These are phyloP conservation scores for Jaltomata sinuosa DNA, from an alignment of 257 asterid species.

Conservation along the genomic window DNA sequence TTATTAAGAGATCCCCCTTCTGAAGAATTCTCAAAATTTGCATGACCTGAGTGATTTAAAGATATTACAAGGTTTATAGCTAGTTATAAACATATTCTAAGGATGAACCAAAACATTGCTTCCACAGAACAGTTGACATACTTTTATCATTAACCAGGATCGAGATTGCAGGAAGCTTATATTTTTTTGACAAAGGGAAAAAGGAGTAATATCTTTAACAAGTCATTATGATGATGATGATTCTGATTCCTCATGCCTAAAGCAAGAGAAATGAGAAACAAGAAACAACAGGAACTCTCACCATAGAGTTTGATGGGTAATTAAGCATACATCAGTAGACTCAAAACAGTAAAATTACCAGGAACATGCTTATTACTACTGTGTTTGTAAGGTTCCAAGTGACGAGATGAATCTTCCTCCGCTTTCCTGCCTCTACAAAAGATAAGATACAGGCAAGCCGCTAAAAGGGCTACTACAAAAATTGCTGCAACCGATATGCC, in stretches of 20 bases:
- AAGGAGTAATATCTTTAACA: not conserved
- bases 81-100: not conserved
- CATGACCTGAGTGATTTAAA: conserved; percentile 20
- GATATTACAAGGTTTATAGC: not conserved
- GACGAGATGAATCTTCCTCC: conserved; percentile 15
- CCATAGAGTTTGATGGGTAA: not conserved
- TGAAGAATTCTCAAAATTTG: conserved; percentile 18
- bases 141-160: not conserved
- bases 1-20: conserved; percentile 27
- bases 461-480: conserved; percentile 28
- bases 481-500: conserved; percentile 60
- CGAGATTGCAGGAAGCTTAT: not conserved
- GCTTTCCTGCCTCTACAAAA: conserved; percentile 28
- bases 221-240: not conserved
- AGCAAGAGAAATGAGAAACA: not conserved
- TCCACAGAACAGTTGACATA: not conserved
- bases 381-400: conserved; percentile 9
- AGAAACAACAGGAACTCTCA: not conserved
- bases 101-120: not conserved
- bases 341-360: conserved; percentile 23
- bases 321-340: not conserved
- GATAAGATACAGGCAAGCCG: conserved; percentile 31
- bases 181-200: not conserved
- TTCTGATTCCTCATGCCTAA: not conserved
- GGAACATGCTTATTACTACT: conserved; percentile 12